These are phyloP conservation scores for Coniochaeta prunicola DNA, from an alignment of 2,329 filamentous ascomycete genomes.

Conservation along the genomic window DNA sequence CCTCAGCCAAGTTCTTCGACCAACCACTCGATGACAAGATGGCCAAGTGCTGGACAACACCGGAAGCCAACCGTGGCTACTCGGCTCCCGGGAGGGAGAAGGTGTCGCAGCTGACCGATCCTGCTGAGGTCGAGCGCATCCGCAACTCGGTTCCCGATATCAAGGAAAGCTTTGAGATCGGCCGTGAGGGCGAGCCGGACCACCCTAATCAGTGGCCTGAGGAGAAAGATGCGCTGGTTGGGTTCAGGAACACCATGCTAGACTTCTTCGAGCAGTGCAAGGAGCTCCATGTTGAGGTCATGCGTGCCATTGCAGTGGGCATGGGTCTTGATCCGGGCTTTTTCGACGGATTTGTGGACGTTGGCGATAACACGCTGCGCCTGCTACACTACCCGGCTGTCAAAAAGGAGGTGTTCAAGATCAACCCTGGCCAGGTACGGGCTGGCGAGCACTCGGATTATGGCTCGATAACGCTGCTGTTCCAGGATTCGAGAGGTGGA, in stretches of 20 bases:
- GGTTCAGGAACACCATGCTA: slow-evolving; percentile 68
- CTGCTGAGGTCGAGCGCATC: slow-evolving; percentile 47
- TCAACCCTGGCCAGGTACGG: slow-evolving; percentile 62
- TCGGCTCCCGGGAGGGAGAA: slow-evolving; percentile 65
- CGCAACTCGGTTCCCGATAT: slow-evolving; percentile 54
- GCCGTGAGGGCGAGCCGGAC: slow-evolving; percentile 48
- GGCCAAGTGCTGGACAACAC: slow-evolving; percentile 61
- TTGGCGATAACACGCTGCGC: slow-evolving; percentile 63
- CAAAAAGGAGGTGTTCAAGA: slow-evolving; percentile 54
- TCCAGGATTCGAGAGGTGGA: slow-evolving; percentile 51
- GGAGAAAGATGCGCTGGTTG: slow-evolving; percentile 40
- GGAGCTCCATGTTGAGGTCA: slow-evolving; percentile 65
- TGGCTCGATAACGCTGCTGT: slow-evolving; percentile 53
- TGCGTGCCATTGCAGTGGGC: slow-evolving; percentile 78
- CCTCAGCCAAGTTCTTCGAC: slow-evolving; percentile 65
- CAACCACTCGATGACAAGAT: slow-evolving; percentile 58
- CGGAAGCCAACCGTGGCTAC: slow-evolving; percentile 69
- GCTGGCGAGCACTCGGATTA: slow-evolving; percentile 72
- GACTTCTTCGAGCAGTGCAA: slow-evolving; percentile 71
- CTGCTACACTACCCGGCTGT: slow-evolving; percentile 73
- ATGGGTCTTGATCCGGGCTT: slow-evolving; percentile 64
- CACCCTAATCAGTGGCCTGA: slow-evolving; percentile 72
- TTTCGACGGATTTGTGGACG: slow-evolving; percentile 70
- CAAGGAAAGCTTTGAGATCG: slow-evolving; percentile 61
- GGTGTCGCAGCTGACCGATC: slow-evolving; percentile 49